These are phyloP conservation scores for Yamagishiella unicocca DNA, from an alignment of 139 green algal species.

Conservation along the genomic window DNA sequence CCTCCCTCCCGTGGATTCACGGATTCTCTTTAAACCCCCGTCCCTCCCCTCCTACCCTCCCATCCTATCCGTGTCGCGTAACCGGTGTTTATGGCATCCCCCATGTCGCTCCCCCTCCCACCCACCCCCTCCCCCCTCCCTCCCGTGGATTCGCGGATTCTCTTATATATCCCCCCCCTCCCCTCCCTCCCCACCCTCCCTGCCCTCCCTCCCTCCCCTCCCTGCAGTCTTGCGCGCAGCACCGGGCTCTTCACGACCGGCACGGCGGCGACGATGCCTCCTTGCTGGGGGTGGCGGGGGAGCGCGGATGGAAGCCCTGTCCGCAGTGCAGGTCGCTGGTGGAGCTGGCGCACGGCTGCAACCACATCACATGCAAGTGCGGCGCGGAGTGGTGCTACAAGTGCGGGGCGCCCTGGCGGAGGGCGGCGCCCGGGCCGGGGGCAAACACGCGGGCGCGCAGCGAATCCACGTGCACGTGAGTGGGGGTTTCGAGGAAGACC, in stretches of 20 bases:
- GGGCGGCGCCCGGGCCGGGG: background rate
- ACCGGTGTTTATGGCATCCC: no score
- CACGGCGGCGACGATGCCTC: constrained; percentile 11
- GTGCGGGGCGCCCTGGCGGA: constrained; percentile 27
- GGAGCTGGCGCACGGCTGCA: constrained; percentile 48
- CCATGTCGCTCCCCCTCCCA: background rate
- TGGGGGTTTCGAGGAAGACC: no score
- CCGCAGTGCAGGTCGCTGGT: constrained; percentile 34
- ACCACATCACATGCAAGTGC: constrained; percentile 53
- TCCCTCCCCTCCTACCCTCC: no score
- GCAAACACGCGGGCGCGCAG: background rate
- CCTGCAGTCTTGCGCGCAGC: constrained; percentile 38
- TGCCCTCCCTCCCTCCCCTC: background rate
- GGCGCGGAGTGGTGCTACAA: constrained; percentile 48
- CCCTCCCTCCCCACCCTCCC: background rate
- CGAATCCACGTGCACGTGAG: constrained; percentile 20
- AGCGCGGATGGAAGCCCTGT: constrained; percentile 47
- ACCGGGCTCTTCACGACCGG: background rate
- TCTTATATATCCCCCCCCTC: background rate
- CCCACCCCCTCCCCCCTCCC: no score
- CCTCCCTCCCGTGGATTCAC: no score
- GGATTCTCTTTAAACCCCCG: no score
- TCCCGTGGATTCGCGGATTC: no score
- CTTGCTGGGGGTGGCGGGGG: constrained; percentile 19
- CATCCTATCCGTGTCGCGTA: no score